Conservation (phyloP, 495 filamentous ascomycete genomes). For the Xylaria cubensis region DNA sequence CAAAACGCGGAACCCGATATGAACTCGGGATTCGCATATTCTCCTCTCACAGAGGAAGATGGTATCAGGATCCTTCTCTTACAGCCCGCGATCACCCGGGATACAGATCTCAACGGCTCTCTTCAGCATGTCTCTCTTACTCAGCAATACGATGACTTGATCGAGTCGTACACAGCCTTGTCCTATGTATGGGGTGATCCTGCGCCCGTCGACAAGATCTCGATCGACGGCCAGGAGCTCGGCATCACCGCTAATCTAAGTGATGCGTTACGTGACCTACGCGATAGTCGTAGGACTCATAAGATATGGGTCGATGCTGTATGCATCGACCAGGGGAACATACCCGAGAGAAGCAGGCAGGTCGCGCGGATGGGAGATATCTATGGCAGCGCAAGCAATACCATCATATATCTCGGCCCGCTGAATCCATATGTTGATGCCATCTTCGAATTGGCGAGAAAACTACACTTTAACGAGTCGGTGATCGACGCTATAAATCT, state of each 20-base stretch:
- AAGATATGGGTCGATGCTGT: background rate
- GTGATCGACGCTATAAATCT: background rate
- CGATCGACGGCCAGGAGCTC: conserved; percentile 14
- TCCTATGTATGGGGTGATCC: conserved; percentile 42
- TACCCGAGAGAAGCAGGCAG: background rate
- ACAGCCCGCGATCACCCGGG: conserved; percentile 20
- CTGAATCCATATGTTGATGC: background rate
- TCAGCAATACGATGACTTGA: conserved; percentile 29
- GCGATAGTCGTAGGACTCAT: conserved; percentile 9
- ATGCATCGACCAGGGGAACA: conserved; percentile 1
- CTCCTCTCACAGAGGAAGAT: background rate
- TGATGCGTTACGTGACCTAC: conserved; percentile 30
- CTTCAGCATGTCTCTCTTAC: conserved; percentile 34
- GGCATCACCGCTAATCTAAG: conserved; percentile 27
- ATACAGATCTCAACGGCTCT: conserved; percentile 27
- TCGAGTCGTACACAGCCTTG: conserved; percentile 37
- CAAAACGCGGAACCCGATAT: background rate
- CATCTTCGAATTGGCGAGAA: background rate
- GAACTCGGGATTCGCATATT: background rate
- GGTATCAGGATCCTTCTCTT: conserved; percentile 28
- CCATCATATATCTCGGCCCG: conserved; percentile 12
- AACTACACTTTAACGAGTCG: background rate
- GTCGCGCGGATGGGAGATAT: background rate
- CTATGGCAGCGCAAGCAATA: conserved; percentile 1
- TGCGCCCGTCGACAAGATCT: conserved; percentile 6